Evolutionary conservation across 2,329 filamentous ascomycete genomes (phyloP).

Genomic region (Monosporascus sp.): DNA sequence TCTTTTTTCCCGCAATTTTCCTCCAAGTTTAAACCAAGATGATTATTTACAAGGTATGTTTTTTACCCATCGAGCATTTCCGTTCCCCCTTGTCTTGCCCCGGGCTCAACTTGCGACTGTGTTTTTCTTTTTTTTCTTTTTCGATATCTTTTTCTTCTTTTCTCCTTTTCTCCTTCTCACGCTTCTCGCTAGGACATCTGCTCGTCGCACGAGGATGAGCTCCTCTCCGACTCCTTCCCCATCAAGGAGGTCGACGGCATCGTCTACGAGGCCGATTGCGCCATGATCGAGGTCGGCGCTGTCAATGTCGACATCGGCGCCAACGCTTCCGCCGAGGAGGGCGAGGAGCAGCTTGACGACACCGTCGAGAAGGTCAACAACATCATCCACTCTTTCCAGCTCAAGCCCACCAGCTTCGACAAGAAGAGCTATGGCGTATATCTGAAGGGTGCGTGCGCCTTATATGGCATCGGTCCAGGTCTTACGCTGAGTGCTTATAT

Average conservation of each 20-base stretch:
- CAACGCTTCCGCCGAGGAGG: constrained; percentile 94
- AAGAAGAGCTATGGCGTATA: constrained; percentile 82
- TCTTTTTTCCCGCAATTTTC: constrained; percentile 11
- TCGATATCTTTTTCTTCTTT: neutral
- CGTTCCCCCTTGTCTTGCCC: neutral
- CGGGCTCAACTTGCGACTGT: neutral
- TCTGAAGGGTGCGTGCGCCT: constrained; percentile 66
- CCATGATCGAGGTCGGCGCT: constrained; percentile 76
- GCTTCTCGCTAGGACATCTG: constrained; percentile 69
- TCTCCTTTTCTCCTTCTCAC: neutral
- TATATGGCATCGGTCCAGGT: neutral
- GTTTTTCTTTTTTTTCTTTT: too few relatives aligned
- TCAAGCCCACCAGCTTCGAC: constrained; percentile 72
- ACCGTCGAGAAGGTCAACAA: constrained; percentile 74
- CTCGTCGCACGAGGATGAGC: constrained; percentile 71
- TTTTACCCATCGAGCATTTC: neutral
- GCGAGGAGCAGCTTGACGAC: constrained; percentile 71
- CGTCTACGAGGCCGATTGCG: constrained; percentile 87
- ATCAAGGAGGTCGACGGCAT: constrained; percentile 74
- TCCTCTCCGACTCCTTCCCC: constrained; percentile 92
- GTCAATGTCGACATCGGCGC: constrained; percentile 82
- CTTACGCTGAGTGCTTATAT: constrained; percentile 1
- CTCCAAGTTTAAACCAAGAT: constrained; percentile 46
- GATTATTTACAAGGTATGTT: constrained; percentile 66
- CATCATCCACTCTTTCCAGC: constrained; percentile 86